phyloP scores from a whole-genome alignment of 169 alveolate species.

The Cryptosporidium andersoni region DNA sequence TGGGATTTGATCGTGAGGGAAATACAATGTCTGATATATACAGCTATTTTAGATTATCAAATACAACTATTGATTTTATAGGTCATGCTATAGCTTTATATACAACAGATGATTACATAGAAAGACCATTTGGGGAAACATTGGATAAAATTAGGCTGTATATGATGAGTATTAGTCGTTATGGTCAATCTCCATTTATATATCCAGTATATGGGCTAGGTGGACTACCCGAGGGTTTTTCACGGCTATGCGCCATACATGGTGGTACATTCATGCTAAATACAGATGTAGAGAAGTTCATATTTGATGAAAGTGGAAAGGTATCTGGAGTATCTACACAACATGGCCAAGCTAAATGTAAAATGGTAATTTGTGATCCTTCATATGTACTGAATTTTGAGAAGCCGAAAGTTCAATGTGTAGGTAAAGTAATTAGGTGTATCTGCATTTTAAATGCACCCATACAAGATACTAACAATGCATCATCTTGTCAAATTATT shows the following conservation, averaged over 20 bases:
- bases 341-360: conserved; percentile 92
- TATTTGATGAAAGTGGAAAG: conserved; percentile 89
- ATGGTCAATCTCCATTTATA: conserved; percentile 97
- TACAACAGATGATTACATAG: conserved; percentile 90
- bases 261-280: conserved; percentile 97
- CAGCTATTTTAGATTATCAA: conserved; percentile 90
- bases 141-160: conserved; percentile 91
- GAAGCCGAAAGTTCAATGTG: conserved; percentile 76
- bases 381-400: conserved; percentile 82
- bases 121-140: conserved; percentile 89
- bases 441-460: conserved; percentile 95
- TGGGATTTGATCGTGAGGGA: conserved; percentile 85
- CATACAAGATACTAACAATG: conserved; percentile 92
- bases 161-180: conserved; percentile 92
- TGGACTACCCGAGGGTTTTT: conserved; percentile 97
- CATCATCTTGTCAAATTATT: conserved; percentile 94
- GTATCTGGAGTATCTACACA: conserved; percentile 90
- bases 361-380: conserved; percentile 95
- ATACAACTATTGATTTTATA: conserved; percentile 95
- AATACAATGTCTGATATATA: conserved; percentile 88
- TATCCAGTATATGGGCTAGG: conserved; percentile 98
- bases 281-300: conserved; percentile 89
- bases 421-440: conserved; percentile 87
- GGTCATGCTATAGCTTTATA: conserved; percentile 98
- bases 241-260: conserved; percentile 94